Evolutionary conservation across 108 stramenopile genomes (phyloP).

Genomic region (Cylindrotheca closterium): DNA sequence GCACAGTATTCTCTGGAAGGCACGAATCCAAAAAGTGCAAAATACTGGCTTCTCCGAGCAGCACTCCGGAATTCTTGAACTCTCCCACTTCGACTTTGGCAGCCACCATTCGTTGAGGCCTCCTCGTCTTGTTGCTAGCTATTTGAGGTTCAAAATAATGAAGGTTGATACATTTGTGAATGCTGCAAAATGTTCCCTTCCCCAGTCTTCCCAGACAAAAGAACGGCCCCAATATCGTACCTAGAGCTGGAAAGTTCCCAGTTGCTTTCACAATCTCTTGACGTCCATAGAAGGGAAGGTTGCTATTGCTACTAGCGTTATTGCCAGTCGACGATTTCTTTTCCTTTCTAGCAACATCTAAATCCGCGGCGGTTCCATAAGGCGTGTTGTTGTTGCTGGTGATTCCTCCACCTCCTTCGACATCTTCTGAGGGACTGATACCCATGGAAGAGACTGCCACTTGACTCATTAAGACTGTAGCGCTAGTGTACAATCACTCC

Average conservation of each 20-base stretch:
- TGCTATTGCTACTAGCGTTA: background rate
- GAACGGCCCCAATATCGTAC: slow-evolving; percentile 63
- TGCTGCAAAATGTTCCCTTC: slow-evolving; percentile 84
- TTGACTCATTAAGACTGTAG: too few relatives aligned
- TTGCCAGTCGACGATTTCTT: background rate
- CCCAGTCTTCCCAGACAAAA: slow-evolving; percentile 79
- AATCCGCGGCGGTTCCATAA: slow-evolving; percentile 13
- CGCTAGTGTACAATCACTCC: too few relatives aligned
- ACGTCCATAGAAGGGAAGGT: slow-evolving; percentile 36
- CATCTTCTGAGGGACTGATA: background rate
- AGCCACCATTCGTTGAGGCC: slow-evolving; percentile 53
- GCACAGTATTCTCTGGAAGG: slow-evolving; percentile 57
- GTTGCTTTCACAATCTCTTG: slow-evolving; percentile 18
- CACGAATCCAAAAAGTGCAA: slow-evolving; percentile 55
- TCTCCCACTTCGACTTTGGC: slow-evolving; percentile 82
- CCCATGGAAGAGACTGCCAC: too few relatives aligned
- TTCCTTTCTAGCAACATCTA: slow-evolving; percentile 5
- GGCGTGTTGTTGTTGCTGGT: slow-evolving; percentile 15
- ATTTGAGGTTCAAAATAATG: slow-evolving; percentile 36
- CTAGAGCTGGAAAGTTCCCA: slow-evolving; percentile 63
- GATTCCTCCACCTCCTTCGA: slow-evolving; percentile 3
- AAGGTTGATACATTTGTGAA: slow-evolving; percentile 82
- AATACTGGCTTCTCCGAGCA: slow-evolving; percentile 77
- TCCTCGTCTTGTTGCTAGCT: slow-evolving; percentile 1
- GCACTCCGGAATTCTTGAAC: slow-evolving; percentile 78